Evolutionary conservation across 345 rosid species (phyloP).

Genomic region (Moricandia moricandioides): DNA sequence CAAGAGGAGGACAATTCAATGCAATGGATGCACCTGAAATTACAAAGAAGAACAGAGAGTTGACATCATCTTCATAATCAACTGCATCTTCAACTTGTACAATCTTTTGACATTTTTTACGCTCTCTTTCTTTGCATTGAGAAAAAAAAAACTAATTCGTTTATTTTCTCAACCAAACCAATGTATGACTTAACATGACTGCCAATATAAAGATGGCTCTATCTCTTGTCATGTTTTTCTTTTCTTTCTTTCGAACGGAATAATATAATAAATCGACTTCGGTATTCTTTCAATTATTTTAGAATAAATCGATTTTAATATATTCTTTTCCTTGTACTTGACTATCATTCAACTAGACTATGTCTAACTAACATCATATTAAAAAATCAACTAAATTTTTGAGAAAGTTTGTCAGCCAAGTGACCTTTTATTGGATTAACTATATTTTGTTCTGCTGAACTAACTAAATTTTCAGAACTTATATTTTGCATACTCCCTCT

Average conservation of each 20-base stretch:
- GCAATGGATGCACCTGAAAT: constrained; percentile 26
- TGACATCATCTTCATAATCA: constrained; percentile 28
- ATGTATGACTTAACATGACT: constrained; percentile 27
- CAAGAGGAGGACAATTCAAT: constrained; percentile 15
- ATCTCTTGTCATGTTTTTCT: constrained; percentile 14
- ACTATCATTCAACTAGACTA: too few relatives aligned
- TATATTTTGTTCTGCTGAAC: too few relatives aligned
- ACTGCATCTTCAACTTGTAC: constrained; percentile 21
- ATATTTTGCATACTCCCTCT: too few relatives aligned
- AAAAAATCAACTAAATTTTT: too few relatives aligned
- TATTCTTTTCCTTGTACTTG: too few relatives aligned
- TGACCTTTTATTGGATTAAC: too few relatives aligned
- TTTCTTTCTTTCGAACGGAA: constrained; percentile 6
- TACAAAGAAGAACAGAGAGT: constrained; percentile 5
- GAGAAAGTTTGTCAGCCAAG: too few relatives aligned
- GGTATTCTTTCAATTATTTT: constrained; percentile 24
- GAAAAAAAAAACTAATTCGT: constrained; percentile 27
- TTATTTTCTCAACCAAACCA: constrained; percentile 31
- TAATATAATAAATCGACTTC: constrained; percentile 24
- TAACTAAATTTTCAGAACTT: too few relatives aligned
- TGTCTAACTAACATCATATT: too few relatives aligned
- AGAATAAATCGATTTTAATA: too few relatives aligned
- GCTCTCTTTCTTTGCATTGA: constrained; percentile 20
- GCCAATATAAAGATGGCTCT: constrained; percentile 35
- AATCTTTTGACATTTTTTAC: constrained; percentile 32